Percentiles rank a stretch among this genome's conserved stretches.
These are phyloP conservation scores for Parascedosporium putredinis DNA, from an alignment of 2,329 filamentous ascomycete genomes.

Conservation along the genomic window DNA sequence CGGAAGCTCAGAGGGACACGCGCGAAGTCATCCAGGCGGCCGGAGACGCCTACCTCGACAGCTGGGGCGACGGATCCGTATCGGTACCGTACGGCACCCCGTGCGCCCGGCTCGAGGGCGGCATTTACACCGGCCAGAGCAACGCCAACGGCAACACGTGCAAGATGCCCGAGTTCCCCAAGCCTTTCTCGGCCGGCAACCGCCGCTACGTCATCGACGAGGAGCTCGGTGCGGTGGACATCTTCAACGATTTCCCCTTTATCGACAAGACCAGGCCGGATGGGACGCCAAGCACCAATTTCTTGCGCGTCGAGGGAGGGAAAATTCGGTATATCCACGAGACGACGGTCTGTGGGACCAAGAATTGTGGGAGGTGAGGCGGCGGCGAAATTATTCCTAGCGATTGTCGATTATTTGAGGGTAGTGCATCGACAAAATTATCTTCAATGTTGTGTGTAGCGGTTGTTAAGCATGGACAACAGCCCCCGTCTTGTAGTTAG, in stretches of 20 bases:
- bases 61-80: conserved; percentile 25
- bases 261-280: not conserved
- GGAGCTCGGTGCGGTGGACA: conserved; percentile 13
- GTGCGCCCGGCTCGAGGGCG: conserved; percentile 26
- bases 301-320: not conserved
- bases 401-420: too few species aligned
- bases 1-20: conserved; percentile 20
- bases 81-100: conserved; percentile 26
- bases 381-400: not conserved
- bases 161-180: conserved; percentile 26
- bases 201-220: conserved; percentile 17
- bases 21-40: conserved; percentile 25
- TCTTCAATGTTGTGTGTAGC: too few species aligned
- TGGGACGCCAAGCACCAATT: conserved; percentile 1
- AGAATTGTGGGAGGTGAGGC: not conserved
- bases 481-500: too few species aligned
- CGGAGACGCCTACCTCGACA: conserved; percentile 25
- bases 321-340: conserved; percentile 3
- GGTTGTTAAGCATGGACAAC: too few species aligned
- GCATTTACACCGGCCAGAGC: conserved; percentile 21
- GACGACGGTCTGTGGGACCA: not conserved
- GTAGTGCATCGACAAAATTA: too few species aligned
- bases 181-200: conserved; percentile 15
- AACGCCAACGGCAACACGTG: conserved; percentile 15
- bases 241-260: conserved; percentile 15